These are phyloP conservation scores for Leptographium procerum DNA, from an alignment of 2,329 filamentous ascomycete species.

Conservation along the genomic window DNA sequence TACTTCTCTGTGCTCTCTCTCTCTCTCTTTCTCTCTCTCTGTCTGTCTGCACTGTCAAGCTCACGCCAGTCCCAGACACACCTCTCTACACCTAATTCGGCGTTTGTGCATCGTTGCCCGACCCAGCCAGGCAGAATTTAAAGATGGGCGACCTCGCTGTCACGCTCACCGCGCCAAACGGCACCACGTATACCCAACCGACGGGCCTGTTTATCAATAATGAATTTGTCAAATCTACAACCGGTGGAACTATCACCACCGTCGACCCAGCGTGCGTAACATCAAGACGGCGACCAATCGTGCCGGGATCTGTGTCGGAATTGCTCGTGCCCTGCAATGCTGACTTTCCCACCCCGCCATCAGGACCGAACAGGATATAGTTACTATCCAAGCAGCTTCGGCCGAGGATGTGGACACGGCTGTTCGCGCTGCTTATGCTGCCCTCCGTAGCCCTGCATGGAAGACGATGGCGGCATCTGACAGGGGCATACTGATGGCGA, in stretches of 20 bases:
- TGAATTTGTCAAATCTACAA: slow-evolving; percentile 3
- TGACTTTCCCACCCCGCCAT: neutral
- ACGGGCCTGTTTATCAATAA: slow-evolving; percentile 11
- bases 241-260: neutral
- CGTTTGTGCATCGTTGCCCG: neutral
- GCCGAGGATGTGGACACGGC: slow-evolving; percentile 7
- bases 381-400: neutral
- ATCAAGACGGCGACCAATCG: neutral
- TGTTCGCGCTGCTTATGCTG: slow-evolving; percentile 7
- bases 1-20: neutral
- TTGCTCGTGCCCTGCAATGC: neutral
- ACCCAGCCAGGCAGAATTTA: neutral
- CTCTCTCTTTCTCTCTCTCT: neutral
- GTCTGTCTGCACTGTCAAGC: neutral
- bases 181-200: slow-evolving; percentile 3
- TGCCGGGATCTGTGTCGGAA: neutral
- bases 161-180: slow-evolving; percentile 5
- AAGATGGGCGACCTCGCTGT: neutral
- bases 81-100: neutral
- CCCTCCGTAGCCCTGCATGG: slow-evolving; percentile 2
- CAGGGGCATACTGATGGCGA: slow-evolving; percentile 28
- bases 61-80: neutral
- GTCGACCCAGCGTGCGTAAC: slow-evolving; percentile 4
- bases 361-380: slow-evolving; percentile 4
- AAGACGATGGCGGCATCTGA: neutral